Conservation (phyloP, 2,329 filamentous ascomycete species). For the Fusarium falciforme region DNA sequence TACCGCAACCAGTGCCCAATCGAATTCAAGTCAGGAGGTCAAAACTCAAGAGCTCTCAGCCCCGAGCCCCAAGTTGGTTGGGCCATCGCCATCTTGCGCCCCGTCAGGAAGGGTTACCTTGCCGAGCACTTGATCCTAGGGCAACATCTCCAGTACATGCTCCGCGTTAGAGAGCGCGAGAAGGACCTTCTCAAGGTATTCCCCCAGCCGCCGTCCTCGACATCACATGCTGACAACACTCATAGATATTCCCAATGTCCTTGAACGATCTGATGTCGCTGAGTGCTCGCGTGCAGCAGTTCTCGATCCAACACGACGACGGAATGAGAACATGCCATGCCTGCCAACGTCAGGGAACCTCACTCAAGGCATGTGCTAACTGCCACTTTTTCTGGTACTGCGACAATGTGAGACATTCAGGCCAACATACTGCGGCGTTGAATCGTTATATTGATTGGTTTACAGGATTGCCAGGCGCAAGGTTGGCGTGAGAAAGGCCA, state of each 20-base stretch:
- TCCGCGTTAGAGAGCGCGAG: not conserved
- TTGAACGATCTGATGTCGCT: not conserved
- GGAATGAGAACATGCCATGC: not conserved
- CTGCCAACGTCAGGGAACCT: not conserved
- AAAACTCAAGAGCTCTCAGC: not conserved
- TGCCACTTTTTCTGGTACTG: constrained; percentile 6
- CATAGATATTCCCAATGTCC: not conserved
- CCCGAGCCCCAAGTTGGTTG: not conserved
- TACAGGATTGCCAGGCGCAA: not conserved
- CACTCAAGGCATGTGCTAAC: not conserved
- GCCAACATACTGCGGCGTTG: too few relatives aligned
- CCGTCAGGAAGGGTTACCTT: too few relatives aligned
- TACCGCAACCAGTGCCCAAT: too few relatives aligned
- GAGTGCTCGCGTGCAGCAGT: not conserved
- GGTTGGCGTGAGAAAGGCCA: not conserved
- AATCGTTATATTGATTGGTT: not conserved
- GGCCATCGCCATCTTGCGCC: not conserved
- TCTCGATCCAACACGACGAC: not conserved
- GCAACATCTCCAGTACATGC: too few relatives aligned
- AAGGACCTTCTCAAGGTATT: not conserved
- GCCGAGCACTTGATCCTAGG: too few relatives aligned
- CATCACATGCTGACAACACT: not conserved
- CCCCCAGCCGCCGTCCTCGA: not conserved
- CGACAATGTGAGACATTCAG: not conserved
- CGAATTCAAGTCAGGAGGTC: not conserved